These are phyloP conservation scores for Yueomyces sp. DNA, from an alignment of 805 yeast species.

Conservation along the genomic window DNA sequence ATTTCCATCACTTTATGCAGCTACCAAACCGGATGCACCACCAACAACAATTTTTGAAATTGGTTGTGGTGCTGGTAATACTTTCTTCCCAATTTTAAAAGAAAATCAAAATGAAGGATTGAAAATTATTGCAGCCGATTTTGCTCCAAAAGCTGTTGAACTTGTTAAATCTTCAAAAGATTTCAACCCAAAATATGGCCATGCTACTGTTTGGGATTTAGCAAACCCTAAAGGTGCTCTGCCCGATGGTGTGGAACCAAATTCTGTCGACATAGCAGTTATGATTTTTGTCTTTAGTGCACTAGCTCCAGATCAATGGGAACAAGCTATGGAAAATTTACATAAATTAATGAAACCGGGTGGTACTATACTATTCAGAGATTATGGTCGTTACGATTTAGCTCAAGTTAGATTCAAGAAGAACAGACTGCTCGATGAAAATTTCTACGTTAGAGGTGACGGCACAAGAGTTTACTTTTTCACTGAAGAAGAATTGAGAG, in stretches of 20 bases:
- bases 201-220: conserved; percentile 90
- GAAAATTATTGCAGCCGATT: conserved; percentile 75
- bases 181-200: conserved; percentile 49
- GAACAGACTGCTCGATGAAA: conserved; percentile 74
- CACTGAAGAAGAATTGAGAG: conserved; percentile 79
- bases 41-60: conserved; percentile 70
- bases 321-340: conserved; percentile 59
- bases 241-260: conserved; percentile 75
- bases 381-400: conserved; percentile 90
- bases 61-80: conserved; percentile 98
- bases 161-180: conserved; percentile 54
- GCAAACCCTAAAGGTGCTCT: conserved; percentile 58
- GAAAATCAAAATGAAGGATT: conserved; percentile 74
- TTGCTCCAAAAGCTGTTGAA: conserved; percentile 79
- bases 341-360: conserved; percentile 77
- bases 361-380: conserved; percentile 78
- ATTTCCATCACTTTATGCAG: conserved; percentile 73
- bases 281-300: conserved; percentile 94
- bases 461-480: conserved; percentile 96
- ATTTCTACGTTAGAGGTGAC: conserved; percentile 93
- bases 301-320: conserved; percentile 85
- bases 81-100: conserved; percentile 77
- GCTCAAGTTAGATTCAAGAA: conserved; percentile 92
- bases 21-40: conserved; percentile 55
- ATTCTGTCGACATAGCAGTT: conserved; percentile 83